phyloP scores from a whole-genome alignment of 495 filamentous ascomycete species.

The Penicillium crystallinum region DNA sequence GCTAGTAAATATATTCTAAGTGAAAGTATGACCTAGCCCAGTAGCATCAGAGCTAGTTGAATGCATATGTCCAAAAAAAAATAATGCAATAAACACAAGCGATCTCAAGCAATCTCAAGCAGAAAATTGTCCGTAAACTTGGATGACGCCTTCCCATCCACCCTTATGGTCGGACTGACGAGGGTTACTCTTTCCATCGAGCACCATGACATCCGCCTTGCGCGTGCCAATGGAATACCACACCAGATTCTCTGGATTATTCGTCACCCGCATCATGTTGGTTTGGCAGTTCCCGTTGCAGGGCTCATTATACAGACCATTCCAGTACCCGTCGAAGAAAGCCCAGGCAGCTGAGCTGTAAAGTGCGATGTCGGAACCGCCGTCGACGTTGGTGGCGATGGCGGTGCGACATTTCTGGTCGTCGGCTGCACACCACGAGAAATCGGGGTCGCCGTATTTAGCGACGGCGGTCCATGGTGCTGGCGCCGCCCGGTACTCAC shows the following conservation, averaged over 20 bases:
- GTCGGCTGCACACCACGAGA: conserved; percentile 27
- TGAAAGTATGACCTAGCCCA: no score
- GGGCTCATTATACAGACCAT: conserved; percentile 26
- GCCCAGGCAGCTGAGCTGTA: conserved; percentile 53
- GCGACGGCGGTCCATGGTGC: conserved; percentile 37
- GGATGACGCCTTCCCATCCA: conserved; percentile 53
- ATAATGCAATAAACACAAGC: conserved; percentile 1
- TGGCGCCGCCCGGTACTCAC: conserved; percentile 31
- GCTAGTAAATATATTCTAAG: no score
- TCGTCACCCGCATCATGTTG: conserved; percentile 39
- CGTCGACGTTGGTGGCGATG: conserved; percentile 31
- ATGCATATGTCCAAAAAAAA: conserved; percentile 11
- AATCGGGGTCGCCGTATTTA: conserved; percentile 41
- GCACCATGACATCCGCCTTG: conserved; percentile 38
- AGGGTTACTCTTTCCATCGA: conserved; percentile 28
- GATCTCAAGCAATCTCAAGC: conserved; percentile 1
- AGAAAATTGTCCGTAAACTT: conserved; percentile 31
- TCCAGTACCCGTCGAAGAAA: conserved; percentile 43
- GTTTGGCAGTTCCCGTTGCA: conserved; percentile 39
- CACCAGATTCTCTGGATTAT: conserved; percentile 25
- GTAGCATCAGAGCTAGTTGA: no score
- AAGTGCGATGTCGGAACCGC: conserved; percentile 45
- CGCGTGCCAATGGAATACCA: conserved; percentile 44
- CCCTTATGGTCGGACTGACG: conserved; percentile 42
- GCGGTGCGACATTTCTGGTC: conserved; percentile 40